Base-by-base conservation (phyloP, 169 alveolate species). In the Babesia caballi region DNA sequence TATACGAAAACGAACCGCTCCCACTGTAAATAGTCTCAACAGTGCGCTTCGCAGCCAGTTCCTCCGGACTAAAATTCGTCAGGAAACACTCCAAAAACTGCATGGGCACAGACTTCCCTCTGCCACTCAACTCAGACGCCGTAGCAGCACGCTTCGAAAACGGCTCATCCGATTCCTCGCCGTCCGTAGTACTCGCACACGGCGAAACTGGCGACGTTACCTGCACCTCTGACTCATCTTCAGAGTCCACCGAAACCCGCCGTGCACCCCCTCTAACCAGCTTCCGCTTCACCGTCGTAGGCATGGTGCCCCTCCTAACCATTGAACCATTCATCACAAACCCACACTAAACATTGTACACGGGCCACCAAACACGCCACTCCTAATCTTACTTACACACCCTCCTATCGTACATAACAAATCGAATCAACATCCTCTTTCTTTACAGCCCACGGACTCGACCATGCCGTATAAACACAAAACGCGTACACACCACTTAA, bases 41-140 rank as follows among this genome's bases (percentile, higher is more conserved):
- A 6, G 87, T 78, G 17, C 83, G 66, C 58, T 78, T 78, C 14
- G 87, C 87, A 0, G 87, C 87, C 35, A 78, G 59, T 57, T 78
- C 87, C n/a, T 78, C 87, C 3, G 46, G 76, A 4, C 56, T 67
- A 35, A 78, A 78, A 2, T 78, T 72, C 40, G 53, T 32, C 21
- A 78, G 2, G 68, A 78, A 78, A 27, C 36, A 61, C 11, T 44
- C 54, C 63, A 78, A 27, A 41, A 78, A 78, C 77, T 78, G 76
- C 47, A n/a, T 38, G 3, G 87, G 15, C 19, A 57, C 12, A 19
- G 14, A 9, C 23, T 25, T 40, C 28, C 21, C 19, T 1, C 32
- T 7, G 19, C 21, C 19, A 4, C 32, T n/a, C n/a, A n/a, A n/a
- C n/a, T n/a, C n/a, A n/a, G n/a, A 11, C 6, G 51, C 21, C 33